Conservation (phyloP, 805 yeast species). For the Wilhelminamyces savonicus region DNA sequence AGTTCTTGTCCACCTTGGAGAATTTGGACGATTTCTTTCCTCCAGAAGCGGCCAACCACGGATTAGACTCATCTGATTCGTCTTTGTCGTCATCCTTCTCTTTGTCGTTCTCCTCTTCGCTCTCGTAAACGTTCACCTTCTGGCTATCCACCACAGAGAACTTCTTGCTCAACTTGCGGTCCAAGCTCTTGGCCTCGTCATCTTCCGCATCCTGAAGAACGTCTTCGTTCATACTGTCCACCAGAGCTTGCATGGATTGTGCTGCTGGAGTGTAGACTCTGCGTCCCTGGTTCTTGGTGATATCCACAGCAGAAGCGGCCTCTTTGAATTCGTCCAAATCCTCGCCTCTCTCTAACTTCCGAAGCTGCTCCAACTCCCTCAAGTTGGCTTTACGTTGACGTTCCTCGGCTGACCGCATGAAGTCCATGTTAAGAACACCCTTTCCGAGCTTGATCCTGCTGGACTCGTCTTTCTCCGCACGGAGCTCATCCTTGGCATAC, state of each 20-base stretch:
- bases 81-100: constrained; percentile 4
- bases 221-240: constrained; percentile 20
- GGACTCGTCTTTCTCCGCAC: constrained; percentile 27
- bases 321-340: constrained; percentile 31
- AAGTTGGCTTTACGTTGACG: constrained; percentile 55
- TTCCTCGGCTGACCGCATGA: constrained; percentile 87
- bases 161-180: constrained; percentile 28
- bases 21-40: constrained; percentile 25
- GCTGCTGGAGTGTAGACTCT: constrained; percentile 70
- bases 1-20: constrained; percentile 25
- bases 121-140: constrained; percentile 5
- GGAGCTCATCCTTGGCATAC: constrained; percentile 27
- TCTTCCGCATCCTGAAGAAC: constrained; percentile 36
- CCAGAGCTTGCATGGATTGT: constrained; percentile 28
- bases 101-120: constrained; percentile 8
- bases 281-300: constrained; percentile 65
- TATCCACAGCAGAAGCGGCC: constrained; percentile 39
- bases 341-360: constrained; percentile 39
- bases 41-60: constrained; percentile 26
- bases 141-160: constrained; percentile 7
- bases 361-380: constrained; percentile 45
- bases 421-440: constrained; percentile 91
- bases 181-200: constrained; percentile 45
- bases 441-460: constrained; percentile 53
- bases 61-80: constrained; percentile 19